Conservation (phyloP, 352 stramenopile species). For the Phytophthora aleatoria region DNA sequence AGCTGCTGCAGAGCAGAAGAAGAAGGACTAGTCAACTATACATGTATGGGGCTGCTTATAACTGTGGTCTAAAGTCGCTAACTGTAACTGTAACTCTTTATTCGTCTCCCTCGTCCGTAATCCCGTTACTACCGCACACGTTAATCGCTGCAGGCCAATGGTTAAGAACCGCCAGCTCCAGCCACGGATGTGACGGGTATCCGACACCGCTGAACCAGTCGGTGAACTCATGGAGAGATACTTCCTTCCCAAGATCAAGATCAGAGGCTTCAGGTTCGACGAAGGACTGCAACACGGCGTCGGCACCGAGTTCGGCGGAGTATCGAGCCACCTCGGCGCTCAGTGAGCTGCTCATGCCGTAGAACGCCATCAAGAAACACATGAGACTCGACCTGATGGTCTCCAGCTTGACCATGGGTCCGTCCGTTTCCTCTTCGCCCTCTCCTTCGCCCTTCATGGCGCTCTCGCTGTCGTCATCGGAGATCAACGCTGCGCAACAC, state of each 20-base stretch:
- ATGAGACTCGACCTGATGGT: conserved; percentile 69
- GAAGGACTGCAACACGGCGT: conserved; percentile 73
- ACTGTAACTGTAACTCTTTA: conserved; percentile 9
- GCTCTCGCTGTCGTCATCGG: conserved; percentile 36
- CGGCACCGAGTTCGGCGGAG: conserved; percentile 68
- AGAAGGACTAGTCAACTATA: conserved; percentile 31
- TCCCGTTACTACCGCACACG: conserved; percentile 55
- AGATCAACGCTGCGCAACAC: conserved; percentile 47
- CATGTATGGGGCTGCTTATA: conserved; percentile 3
- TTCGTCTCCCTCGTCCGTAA: conserved; percentile 37
- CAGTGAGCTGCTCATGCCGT: conserved; percentile 81
- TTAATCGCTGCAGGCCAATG: conserved; percentile 83
- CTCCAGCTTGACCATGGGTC: conserved; percentile 46
- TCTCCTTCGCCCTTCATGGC: conserved; percentile 27
- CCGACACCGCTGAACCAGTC: conserved; percentile 78
- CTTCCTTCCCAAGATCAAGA: conserved; percentile 41
- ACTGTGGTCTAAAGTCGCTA: conserved; percentile 20
- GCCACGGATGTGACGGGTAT: conserved; percentile 73
- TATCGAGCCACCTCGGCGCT: conserved; percentile 74
- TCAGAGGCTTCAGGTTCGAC: conserved; percentile 25
- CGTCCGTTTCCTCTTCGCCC: conserved; percentile 20
- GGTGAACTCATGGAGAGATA: conserved; percentile 72
- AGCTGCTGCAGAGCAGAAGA: background rate
- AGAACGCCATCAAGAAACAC: conserved; percentile 85
- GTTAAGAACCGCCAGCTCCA: conserved; percentile 77